Evolutionary conservation across 1,139 yeast genomes (phyloP).

Genomic region (Kazachstania sp.): DNA sequence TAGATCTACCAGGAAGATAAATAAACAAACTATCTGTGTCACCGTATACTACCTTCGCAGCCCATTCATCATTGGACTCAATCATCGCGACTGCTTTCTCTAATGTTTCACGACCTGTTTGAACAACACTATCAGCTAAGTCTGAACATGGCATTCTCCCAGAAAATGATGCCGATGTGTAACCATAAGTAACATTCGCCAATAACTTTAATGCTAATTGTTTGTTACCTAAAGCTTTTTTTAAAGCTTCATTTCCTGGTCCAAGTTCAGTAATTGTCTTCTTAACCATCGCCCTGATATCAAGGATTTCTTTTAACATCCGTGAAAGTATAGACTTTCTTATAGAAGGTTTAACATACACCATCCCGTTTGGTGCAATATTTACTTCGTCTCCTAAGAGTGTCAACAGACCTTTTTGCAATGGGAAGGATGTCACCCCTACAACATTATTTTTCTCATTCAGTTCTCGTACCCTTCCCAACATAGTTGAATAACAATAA

Average conservation of each 20-base stretch:
- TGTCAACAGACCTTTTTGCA: slow-evolving; percentile 52
- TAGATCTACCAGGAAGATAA: slow-evolving; percentile 74
- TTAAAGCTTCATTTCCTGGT: slow-evolving; percentile 31
- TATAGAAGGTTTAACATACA: slow-evolving; percentile 57
- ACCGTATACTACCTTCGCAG: slow-evolving; percentile 92
- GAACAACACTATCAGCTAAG: slow-evolving; percentile 88
- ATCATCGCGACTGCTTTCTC: slow-evolving; percentile 62
- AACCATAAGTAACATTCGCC: slow-evolving; percentile 95
- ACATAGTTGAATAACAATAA: slow-evolving; percentile 78
- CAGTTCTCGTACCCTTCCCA: slow-evolving; percentile 59
- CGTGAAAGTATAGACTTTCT: slow-evolving; percentile 70
- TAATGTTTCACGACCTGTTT: slow-evolving; percentile 80
- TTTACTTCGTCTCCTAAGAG: slow-evolving; percentile 46
- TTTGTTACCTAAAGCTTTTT: slow-evolving; percentile 58
- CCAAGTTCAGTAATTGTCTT: slow-evolving; percentile 52
- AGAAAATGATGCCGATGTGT: slow-evolving; percentile 86
- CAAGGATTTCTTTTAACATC: slow-evolving; percentile 76
- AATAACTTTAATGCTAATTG: slow-evolving; percentile 83
- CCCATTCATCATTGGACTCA: slow-evolving; percentile 53
- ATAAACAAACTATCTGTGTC: slow-evolving; percentile 93
- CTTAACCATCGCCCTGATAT: slow-evolving; percentile 71
- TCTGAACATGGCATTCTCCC: slow-evolving; percentile 98
- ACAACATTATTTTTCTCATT: slow-evolving; percentile 41
- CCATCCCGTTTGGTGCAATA: slow-evolving; percentile 80
- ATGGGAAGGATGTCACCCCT: slow-evolving; percentile 43